Base-by-base conservation (phyloP, 805 yeast genomes). In the Barnettozyma sucrosica region DNA sequence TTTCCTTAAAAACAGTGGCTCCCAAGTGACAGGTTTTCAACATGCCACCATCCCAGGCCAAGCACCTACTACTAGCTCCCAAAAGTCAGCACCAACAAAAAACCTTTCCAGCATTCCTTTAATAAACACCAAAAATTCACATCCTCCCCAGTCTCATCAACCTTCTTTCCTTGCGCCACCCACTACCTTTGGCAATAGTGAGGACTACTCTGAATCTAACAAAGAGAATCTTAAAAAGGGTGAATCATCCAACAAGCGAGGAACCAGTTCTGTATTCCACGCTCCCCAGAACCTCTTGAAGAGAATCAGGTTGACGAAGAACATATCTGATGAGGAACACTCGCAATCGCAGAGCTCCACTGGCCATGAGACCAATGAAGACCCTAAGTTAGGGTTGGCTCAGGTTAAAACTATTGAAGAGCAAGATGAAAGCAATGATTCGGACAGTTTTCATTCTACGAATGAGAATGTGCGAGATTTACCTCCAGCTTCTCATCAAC, bases 261-360 rank as follows among this genome's bases (percentile, higher is more conserved):
- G 14, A 34, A 23, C 20, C 8, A 6, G 6, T 8, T 7, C 21
- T 18, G 37, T 28, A 9, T 13, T 34, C 18, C 23, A 34, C 10
- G 11, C 10, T 11, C 14, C 37, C 3, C 19, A 28, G 2, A 23
- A 41, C 13, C 37, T 30, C 10, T 20, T 41, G 28, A 41, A 41
- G 28, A 41, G 21, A 32, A 41, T 41, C 25, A 41, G n/a, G 14
- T 23, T 41, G 28, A 41, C 25, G 8, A 19, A 11, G 10, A 32
- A 16, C 26, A 19, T 41, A 20, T 41, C 37, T 41, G 44, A 41
- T 30, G 44, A 41, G 10, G 44, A 41, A 14, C 19, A 23, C 16
- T 28, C 32, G 16, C 32, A 28, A 28, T 28, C 32, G 7, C 32
- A 28, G 16, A 14, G 14, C 7, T 28, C 32, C 16, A 11, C n/a